Evolutionary conservation across 2,329 filamentous ascomycete species (phyloP).

Genomic region (Aureobasidium sp.): DNA sequence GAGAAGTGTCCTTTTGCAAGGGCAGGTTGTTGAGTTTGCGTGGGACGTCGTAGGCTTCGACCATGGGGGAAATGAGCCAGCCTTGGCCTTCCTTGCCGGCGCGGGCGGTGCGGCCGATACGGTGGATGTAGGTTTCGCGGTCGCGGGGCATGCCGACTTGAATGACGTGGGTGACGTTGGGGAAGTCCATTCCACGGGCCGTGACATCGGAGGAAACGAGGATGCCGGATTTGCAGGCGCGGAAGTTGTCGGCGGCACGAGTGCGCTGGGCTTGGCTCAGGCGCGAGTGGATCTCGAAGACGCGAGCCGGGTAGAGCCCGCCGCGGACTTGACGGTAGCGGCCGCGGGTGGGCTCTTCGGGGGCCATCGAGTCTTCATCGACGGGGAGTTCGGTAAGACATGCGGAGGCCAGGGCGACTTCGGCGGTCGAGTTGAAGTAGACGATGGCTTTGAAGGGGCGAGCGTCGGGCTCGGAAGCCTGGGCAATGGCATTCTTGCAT

Average conservation of each 20-base stretch:
- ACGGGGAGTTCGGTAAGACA: constrained; percentile 47
- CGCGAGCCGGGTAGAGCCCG: constrained; percentile 29
- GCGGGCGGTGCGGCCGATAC: constrained; percentile 50
- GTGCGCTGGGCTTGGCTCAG: constrained; percentile 66
- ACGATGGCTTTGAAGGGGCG: constrained; percentile 90
- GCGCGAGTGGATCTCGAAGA: constrained; percentile 69
- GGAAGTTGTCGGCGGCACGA: constrained; percentile 64
- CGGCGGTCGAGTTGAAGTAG: constrained; percentile 75
- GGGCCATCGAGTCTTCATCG: constrained; percentile 6
- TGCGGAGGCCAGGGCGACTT: constrained; percentile 58
- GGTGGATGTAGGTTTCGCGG: constrained; percentile 45
- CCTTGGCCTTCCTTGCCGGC: constrained; percentile 67
- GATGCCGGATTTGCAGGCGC: constrained; percentile 50
- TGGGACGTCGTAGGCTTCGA: constrained; percentile 46
- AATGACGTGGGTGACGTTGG: constrained; percentile 46
- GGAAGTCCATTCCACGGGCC: constrained; percentile 48
- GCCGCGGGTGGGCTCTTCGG: background rate
- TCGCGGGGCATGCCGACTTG: constrained; percentile 42
- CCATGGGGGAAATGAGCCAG: constrained; percentile 56
- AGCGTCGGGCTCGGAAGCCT: constrained; percentile 31
- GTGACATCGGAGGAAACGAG: constrained; percentile 47
- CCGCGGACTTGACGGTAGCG: constrained; percentile 26
- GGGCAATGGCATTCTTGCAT: constrained; percentile 51
- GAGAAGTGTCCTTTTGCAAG: constrained; percentile 47
- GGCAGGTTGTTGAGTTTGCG: constrained; percentile 53